Base-by-base conservation (phyloP, 1,139 yeast species). In the Nakaseomyces uthaithaninus region DNA sequence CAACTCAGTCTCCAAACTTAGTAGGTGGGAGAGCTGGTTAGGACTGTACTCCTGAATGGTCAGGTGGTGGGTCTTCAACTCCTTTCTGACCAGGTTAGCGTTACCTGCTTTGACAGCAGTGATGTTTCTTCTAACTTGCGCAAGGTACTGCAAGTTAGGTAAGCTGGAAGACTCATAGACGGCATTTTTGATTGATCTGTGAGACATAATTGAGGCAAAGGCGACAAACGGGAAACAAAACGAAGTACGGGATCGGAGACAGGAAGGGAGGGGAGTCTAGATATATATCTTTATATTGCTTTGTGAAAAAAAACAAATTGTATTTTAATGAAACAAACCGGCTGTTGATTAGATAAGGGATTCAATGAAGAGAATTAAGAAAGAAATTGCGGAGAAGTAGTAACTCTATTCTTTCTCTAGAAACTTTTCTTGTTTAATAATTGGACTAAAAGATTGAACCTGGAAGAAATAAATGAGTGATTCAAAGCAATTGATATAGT, bases 1-100 rank as follows among this genome's bases (percentile, higher is more conserved):
- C 16, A 34, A 27, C 38, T 27, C 31, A 9, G 24, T 28, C 16
- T 37, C 26, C 20, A 39, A 33, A 3, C 26, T 12, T 14, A 39
- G 34, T 33, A 49, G 37, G 23, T 48, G 50, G 12, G 27, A 27
- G 37, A 47, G 37, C 36, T 49, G 44, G 12, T 42, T 40, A 18
- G 36, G 37, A 20, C 47, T 43, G 37, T 50, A 49, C 37, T 50
- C 54, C 35, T 42, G 25, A 15, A 49, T 46, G 16, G 49, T 40
- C 20, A 40, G 39, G 20, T 48, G 49, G 24, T 50, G 54, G 15
- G 42, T 23, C 17, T 42, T 27, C 28, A 43, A 33, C 35, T 49
- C 52, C 24, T 46, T 44, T 27, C 38, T 42, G 10, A 44, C 42
- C 42, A 50, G 38, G 14, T 28, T 33, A 8, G 44, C 44, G 33